Evolutionary conservation across 495 filamentous ascomycete genomes (phyloP).

Genomic region (Staphylotrichum longicolle): DNA sequence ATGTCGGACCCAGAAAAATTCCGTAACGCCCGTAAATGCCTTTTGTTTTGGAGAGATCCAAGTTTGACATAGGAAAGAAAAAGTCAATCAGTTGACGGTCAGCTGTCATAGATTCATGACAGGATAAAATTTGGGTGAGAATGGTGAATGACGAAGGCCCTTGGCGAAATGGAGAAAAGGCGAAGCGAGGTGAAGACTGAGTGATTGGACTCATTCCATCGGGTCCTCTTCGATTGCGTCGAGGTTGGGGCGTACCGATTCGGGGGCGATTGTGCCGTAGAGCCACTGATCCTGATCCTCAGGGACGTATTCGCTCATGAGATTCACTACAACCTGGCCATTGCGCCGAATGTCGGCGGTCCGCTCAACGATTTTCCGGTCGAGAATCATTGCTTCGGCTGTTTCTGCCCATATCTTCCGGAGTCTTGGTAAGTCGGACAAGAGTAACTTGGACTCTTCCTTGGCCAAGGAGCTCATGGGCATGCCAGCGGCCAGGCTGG

Average conservation of each 20-base stretch:
- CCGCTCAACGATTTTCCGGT: slow-evolving; percentile 52
- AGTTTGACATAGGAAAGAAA: slow-evolving; percentile 23
- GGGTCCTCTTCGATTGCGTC: slow-evolving; percentile 50
- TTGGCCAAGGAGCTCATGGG: slow-evolving; percentile 50
- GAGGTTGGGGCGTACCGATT: slow-evolving; percentile 45
- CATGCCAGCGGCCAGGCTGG: slow-evolving; percentile 52
- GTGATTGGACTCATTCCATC: slow-evolving; percentile 30
- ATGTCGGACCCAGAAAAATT: slow-evolving; percentile 1
- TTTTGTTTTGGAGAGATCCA: slow-evolving; percentile 21
- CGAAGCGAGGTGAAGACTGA: background rate
- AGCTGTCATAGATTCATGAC: slow-evolving; percentile 4
- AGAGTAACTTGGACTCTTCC: slow-evolving; percentile 47
- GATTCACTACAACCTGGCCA: slow-evolving; percentile 49
- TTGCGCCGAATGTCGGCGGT: slow-evolving; percentile 54
- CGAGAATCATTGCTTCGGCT: slow-evolving; percentile 54
- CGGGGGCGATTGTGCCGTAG: slow-evolving; percentile 44
- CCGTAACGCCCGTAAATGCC: slow-evolving; percentile 35
- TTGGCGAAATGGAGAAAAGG: background rate
- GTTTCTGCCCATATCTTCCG: slow-evolving; percentile 53
- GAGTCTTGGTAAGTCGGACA: slow-evolving; percentile 49
- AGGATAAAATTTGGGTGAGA: background rate
- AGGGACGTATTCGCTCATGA: slow-evolving; percentile 52
- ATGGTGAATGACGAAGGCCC: background rate
- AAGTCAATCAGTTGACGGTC: background rate
- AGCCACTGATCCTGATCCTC: slow-evolving; percentile 55